Evolutionary conservation across 2,329 filamentous ascomycete species (phyloP), one percentile per base, ranked within the genome.

Genomic region (Fusarium mangiferae): DNA sequence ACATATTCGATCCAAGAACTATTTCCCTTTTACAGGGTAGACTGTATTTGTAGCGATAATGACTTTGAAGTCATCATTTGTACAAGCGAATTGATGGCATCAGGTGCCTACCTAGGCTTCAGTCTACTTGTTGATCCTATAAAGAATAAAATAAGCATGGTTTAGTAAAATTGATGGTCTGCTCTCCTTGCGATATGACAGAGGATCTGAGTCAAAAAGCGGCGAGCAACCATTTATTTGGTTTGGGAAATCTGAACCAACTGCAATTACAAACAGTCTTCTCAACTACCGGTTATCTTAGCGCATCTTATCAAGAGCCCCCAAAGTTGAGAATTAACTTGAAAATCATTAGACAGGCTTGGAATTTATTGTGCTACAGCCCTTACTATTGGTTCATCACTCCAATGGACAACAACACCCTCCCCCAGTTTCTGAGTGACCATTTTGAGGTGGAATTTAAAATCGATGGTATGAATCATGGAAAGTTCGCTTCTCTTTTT

Each of bases 171-270:
- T 18, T 7, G 18, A 18, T 14, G 12, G 3, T 35, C 14, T 51
- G 12, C 7, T 33, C 15, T 33, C 11, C 5, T 13, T 7, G 6
- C 14, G 12, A 35, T 10, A 35, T 4, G 8, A 18, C 3, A 24
- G 22, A 35, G 12, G 3, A 33, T 13, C 6, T 24, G 9, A 20
- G 5, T 20, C 4, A 15, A 11, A 8, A 51, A 8, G n/a, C 30
- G 12, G 22, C 6, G 12, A 15, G 26, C 13, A 22, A 11, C n/a
- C 30, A 15, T 2, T 11, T 20, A 3, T 24, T 15, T 1, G 8
- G 12, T 6, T 5, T 10, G 3, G 17, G 22, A 14, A 20, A 14
- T 14, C 6, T 13, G 6, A 14, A 51, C 17, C 13, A 10, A 14
- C 12, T 24, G 1, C 6, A 20, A 22, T 4, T 3, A 20, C 30